These are phyloP conservation scores for Gymnopilus junonius DNA, from an alignment of 768 basidiomycete species.

Conservation along the genomic window DNA sequence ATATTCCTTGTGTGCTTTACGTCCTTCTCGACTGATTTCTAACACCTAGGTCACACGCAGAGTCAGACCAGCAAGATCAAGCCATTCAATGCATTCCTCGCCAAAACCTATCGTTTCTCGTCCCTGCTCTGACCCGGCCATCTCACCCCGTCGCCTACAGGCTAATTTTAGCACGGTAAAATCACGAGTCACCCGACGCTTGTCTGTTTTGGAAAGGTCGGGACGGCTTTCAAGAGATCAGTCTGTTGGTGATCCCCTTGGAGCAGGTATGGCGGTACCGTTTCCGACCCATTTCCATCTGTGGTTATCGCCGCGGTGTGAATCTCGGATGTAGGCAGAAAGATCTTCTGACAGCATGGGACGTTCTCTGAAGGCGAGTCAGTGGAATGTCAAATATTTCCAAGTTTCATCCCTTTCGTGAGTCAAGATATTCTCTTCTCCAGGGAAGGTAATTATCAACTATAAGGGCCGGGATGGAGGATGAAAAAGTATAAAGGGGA, in stretches of 20 bases:
- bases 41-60: not conserved
- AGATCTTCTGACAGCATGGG: not conserved
- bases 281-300: not conserved
- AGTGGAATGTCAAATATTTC: not conserved
- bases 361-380: not conserved
- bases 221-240: not conserved
- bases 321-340: too few species aligned
- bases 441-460: too few species aligned
- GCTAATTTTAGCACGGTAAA: not conserved
- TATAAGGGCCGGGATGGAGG: not conserved
- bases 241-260: not conserved
- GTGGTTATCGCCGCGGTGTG: too few species aligned
- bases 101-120: not conserved
- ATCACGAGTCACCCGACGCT: not conserved
- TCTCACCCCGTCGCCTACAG: not conserved
- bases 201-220: not conserved
- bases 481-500: not conserved
- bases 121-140: not conserved
- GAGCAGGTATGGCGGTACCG: not conserved
- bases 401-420: not conserved
- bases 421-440: not conserved
- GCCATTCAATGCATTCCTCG: too few species aligned
- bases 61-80: too few species aligned
- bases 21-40: not conserved
- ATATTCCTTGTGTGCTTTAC: not conserved